Evolutionary conservation across 1,284 basidiomycete genomes (phyloP), one percentile per base, ranked within the genome.

Genomic region (Irpex sp.): DNA sequence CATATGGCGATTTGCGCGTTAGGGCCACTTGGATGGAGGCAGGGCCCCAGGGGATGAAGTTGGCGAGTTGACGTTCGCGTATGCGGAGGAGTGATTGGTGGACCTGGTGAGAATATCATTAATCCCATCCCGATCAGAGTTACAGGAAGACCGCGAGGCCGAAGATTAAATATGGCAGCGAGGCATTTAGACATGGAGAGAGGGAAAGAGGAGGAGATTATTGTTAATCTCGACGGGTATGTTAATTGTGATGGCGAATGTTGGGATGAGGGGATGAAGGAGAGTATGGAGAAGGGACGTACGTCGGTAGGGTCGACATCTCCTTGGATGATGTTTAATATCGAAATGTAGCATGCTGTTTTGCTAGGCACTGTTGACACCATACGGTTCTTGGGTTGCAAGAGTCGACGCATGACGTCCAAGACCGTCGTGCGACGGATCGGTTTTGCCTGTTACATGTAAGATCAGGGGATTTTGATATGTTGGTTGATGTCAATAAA

Each of bases 1-100:
- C 82, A 74, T 95, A 97, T 7, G 94, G 96, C 58, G 92, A 97
- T 72, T 87, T 89, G 67, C 94, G 90, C 1, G 96, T 97, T 65
- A 98, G 79, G 4, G 97, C 97, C 1, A 99, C 96, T 78, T 99
- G 97, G 70, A 98, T 98, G 53, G 94, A 96, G 1, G 97, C 97
- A 0, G 97, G 97, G 3, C 97, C 97, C 97, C 97, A 99, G 1
- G 97, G 97, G 66, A 99, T 98, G 76, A 99, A 99, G 74, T 92
- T 97, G 5, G 97, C 97, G 13, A 99, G 82, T 72, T 98, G 94
- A 36, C 97, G 87, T 77, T 99, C 97, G 37, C 97, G 88, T 70
- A 99, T 99, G 7, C 97, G 90, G 26, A 99, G 83, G 37, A 99
- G 81, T 13, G 95, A 97, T 86, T 99, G 97, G 76, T 99, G 97